Conservation (phyloP, 495 filamentous ascomycete species). For the Immersiella caudata region DNA sequence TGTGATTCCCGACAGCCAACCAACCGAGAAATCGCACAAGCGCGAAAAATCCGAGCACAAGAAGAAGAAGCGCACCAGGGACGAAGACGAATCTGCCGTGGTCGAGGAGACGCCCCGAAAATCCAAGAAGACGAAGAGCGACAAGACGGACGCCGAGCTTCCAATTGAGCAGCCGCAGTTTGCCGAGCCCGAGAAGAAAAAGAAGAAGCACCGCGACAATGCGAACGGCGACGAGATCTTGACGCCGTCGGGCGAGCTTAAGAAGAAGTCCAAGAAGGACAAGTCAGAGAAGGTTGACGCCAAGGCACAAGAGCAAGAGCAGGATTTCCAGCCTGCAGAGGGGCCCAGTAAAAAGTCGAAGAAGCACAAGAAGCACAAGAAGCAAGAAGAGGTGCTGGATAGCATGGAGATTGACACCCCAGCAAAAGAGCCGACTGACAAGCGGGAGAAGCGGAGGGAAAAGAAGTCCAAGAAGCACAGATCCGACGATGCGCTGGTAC, state of each 20-base stretch:
- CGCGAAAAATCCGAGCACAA: conserved; percentile 36
- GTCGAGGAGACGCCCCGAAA: conserved; percentile 42
- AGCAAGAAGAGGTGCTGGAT: conserved; percentile 13
- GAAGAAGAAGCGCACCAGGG: conserved; percentile 48
- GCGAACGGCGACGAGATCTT: conserved; percentile 9
- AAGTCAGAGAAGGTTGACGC: conserved; percentile 23
- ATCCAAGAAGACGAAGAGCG: conserved; percentile 46
- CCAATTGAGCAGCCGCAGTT: conserved; percentile 1
- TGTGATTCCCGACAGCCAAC: conserved; percentile 19
- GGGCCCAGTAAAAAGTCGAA: conserved; percentile 29
- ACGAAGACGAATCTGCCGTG: conserved; percentile 36
- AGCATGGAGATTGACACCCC: conserved; percentile 24
- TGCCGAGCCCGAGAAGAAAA: conserved; percentile 25
- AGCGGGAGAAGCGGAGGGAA: conserved; percentile 28
- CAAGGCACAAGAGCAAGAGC: conserved; percentile 18
- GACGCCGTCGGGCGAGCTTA: neutral
- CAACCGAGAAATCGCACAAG: conserved; percentile 41
- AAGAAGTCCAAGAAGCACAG: conserved; percentile 39
- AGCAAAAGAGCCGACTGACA: conserved; percentile 27
- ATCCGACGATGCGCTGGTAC: conserved; percentile 10
- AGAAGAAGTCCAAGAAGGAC: conserved; percentile 22
- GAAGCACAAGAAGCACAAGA: conserved; percentile 29
- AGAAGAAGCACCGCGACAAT: conserved; percentile 24
- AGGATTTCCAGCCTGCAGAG: conserved; percentile 6
- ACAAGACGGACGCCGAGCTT: conserved; percentile 11